Base-by-base conservation (phyloP, 352 stramenopile species). In the Nothophytophthora sp. region DNA sequence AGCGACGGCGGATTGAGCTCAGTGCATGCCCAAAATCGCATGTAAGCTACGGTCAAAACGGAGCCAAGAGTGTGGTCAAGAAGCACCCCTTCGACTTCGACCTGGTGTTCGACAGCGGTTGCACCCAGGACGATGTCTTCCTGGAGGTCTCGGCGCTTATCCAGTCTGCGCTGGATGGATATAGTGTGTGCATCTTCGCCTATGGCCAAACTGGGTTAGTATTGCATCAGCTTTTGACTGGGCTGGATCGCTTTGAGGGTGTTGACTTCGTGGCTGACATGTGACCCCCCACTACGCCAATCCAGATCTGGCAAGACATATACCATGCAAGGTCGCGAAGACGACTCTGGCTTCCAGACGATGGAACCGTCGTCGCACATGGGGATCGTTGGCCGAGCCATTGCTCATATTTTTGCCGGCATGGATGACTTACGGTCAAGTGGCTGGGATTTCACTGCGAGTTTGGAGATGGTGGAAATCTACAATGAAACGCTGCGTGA, bases 401-500 rank as follows among this genome's bases (percentile, higher is more conserved):
- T 95, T 51, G 57, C 66, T 13, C 84, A 91, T 47, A 90, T 96
- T 38, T 96, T 88, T 37, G 67, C 71, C 5, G 72, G 70, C 7
- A 82, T 90, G 24, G 71, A 70, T 10, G 74, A 88, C 22, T 56
- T 92, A 37, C 62, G 52, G 13, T 66, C 66, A 16, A 88, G 80
- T 24, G 81, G 84, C 16, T 96, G 86, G 86, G 53, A 73, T n/a
- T 93, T 92, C 39, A 56, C 40, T 15, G 70, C 90, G 10, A 86
- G 53, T 20, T 42, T 94, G 22, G 83, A 94, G 57, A 81, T 99
- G 62, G 78, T 99, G 20, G 96, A 99, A 73, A 98, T 99, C 41
- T 99, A 99, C 81, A 99, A 99, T 52, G 96, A 99, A 66, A 90
- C 96, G 12, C 73, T 99, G 27, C 76, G 88, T 9, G 96, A 99